Percentiles rank a stretch among this genome's conserved stretches.
Conservation (phyloP, 495 filamentous ascomycete species). For the Annulohypoxylon bovei region DNA sequence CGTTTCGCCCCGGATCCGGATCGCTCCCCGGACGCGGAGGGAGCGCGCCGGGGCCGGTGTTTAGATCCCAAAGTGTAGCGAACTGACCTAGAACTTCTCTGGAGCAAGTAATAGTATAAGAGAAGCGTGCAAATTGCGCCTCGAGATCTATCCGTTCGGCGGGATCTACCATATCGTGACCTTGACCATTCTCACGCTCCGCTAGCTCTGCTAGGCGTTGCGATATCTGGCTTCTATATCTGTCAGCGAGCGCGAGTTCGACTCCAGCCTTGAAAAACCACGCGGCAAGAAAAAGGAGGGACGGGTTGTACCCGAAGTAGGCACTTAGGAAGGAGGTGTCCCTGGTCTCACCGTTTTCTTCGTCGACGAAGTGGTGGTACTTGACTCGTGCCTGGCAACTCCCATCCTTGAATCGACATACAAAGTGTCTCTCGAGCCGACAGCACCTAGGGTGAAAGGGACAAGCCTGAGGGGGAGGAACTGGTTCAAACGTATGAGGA, state of each 20-base stretch:
- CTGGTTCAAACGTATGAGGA: neutral
- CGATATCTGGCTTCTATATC: neutral
- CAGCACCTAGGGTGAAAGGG: slow-evolving; percentile 30
- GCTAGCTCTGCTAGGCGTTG: neutral
- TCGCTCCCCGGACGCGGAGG: neutral
- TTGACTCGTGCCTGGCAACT: neutral
- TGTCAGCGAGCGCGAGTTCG: slow-evolving; percentile 18
- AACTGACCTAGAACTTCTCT: slow-evolving; percentile 1
- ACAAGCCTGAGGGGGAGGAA: neutral
- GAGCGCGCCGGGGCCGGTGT: neutral
- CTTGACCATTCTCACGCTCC: neutral
- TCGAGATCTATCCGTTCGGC: neutral
- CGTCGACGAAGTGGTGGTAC: slow-evolving; percentile 36
- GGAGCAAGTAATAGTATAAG: neutral
- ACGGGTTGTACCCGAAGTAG: neutral
- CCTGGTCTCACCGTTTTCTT: neutral
- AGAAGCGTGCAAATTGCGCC: neutral
- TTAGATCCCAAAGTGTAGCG: slow-evolving; percentile 24
- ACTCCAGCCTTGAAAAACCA: slow-evolving; percentile 32
- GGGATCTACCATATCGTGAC: neutral
- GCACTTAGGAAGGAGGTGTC: slow-evolving; percentile 7
- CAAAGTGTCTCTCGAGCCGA: neutral
- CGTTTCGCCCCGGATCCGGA: slow-evolving; percentile 9
- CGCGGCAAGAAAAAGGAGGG: neutral
- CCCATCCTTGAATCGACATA: neutral